Conservation (phyloP, 2,329 filamentous ascomycete species). For the Lasiodiplodia sp. region DNA sequence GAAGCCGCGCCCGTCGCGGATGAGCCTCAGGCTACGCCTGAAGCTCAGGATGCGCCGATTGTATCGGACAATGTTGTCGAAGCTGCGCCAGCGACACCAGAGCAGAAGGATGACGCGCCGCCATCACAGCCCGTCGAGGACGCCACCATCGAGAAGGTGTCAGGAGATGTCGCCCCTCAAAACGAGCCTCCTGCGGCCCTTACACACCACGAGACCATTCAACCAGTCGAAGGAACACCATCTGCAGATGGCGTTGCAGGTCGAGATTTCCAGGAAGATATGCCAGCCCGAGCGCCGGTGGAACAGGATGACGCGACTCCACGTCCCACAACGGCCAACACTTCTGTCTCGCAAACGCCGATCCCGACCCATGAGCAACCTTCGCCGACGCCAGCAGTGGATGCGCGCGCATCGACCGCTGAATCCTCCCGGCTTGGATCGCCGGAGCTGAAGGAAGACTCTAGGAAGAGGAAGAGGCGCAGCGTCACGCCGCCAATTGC, state of each 20-base stretch:
- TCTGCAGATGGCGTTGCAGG: not conserved
- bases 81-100: constrained; percentile 27
- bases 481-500: constrained; percentile 48
- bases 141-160: constrained; percentile 16
- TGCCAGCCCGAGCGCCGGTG: constrained; percentile 10
- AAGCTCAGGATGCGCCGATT: constrained; percentile 20
- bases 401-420: constrained; percentile 3
- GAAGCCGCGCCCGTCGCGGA: constrained; percentile 6
- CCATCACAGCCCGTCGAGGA: not conserved
- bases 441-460: constrained; percentile 48
- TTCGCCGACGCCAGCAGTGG: constrained; percentile 10
- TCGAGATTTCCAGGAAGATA: constrained; percentile 18
- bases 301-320: constrained; percentile 17
- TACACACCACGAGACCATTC: constrained; percentile 12
- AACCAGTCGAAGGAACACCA: constrained; percentile 10
- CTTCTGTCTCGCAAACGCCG: constrained; percentile 30
- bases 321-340: constrained; percentile 15
- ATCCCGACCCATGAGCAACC: constrained; percentile 27
- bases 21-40: constrained; percentile 20
- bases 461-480: constrained; percentile 51
- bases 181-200: not conserved
- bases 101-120: constrained; percentile 1
- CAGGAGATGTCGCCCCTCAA: constrained; percentile 5
- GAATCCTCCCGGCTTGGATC: constrained; percentile 42
- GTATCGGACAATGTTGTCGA: constrained; percentile 32